These are phyloP conservation scores for Leccinum aurantiacum DNA, from an alignment of 768 basidiomycete species.

Conservation along the genomic window DNA sequence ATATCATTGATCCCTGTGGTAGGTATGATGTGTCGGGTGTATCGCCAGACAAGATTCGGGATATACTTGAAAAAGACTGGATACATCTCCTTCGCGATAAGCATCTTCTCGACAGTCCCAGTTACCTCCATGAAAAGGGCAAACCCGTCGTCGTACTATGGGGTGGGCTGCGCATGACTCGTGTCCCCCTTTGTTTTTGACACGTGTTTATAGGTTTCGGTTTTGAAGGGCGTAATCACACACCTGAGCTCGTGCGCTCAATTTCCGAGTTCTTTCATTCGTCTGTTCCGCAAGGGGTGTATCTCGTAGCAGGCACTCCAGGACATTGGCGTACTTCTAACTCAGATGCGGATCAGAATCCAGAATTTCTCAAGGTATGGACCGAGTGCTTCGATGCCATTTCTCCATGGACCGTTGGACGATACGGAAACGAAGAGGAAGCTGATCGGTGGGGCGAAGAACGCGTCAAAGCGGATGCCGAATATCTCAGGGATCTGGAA, in stretches of 20 bases:
- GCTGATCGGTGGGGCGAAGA: constrained; percentile 64
- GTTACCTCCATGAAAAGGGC: constrained; percentile 69
- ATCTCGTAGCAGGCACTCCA: constrained; percentile 69
- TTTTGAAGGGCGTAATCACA: constrained; percentile 58
- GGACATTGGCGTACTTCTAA: constrained; percentile 73
- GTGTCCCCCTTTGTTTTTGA: background rate
- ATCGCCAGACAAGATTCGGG: constrained; percentile 65
- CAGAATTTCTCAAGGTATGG: constrained; percentile 67
- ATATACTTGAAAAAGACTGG: constrained; percentile 72
- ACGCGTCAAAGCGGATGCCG: constrained; percentile 64
- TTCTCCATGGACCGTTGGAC: constrained; percentile 81
- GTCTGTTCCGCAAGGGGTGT: constrained; percentile 70
- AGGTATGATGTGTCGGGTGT: constrained; percentile 88
- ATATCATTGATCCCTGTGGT: background rate
- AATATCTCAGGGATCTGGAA: constrained; percentile 52
- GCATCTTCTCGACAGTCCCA: constrained; percentile 65
- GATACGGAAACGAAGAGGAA: constrained; percentile 58
- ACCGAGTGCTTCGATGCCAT: constrained; percentile 77
- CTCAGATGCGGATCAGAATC: constrained; percentile 68
- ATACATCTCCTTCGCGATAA: constrained; percentile 62
- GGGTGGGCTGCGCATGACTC: constrained; percentile 41
- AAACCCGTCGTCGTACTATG: constrained; percentile 73
- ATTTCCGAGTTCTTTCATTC: constrained; percentile 58
- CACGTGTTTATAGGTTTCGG: constrained; percentile 59
- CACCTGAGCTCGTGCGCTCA: constrained; percentile 55